A percentile compares a stretch with the other conserved stretches of the same genome.
Conservation (phyloP, 179 eudicot species). For the Beta macrorhiza region DNA sequence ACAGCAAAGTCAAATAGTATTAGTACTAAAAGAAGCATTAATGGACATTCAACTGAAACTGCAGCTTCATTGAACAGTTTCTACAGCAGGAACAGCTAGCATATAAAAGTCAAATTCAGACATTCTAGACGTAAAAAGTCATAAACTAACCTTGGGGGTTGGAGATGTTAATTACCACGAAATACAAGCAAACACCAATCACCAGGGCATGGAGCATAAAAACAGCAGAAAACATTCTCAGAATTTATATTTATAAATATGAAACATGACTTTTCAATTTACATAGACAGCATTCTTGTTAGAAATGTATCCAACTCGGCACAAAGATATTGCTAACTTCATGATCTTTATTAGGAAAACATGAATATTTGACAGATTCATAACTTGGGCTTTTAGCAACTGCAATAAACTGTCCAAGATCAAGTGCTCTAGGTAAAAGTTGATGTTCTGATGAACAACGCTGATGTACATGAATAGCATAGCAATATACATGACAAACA, state of each 20-base stretch:
- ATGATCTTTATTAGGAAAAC: no score
- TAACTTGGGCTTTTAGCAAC: no score
- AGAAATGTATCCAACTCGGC: neutral
- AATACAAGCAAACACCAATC: neutral
- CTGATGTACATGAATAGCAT: neutral
- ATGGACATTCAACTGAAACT: neutral
- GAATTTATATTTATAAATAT: neutral
- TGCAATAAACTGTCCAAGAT: neutral
- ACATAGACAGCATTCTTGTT: neutral
- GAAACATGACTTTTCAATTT: neutral
- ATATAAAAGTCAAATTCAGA: neutral
- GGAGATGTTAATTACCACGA: neutral
- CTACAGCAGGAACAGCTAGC: neutral
- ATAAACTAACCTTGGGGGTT: neutral
- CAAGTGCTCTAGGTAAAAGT: neutral
- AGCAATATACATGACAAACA: neutral
- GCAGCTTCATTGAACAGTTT: neutral
- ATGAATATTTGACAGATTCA: no score
- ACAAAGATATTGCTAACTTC: neutral
- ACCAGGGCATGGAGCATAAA: neutral
- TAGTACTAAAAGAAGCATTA: neutral
- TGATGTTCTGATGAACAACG: neutral
- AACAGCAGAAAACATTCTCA: neutral
- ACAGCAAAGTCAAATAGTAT: conserved; percentile 13
- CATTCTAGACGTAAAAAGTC: neutral